Conservation (phyloP, 805 yeast genomes). For the Starmerella stigmatis region DNA sequence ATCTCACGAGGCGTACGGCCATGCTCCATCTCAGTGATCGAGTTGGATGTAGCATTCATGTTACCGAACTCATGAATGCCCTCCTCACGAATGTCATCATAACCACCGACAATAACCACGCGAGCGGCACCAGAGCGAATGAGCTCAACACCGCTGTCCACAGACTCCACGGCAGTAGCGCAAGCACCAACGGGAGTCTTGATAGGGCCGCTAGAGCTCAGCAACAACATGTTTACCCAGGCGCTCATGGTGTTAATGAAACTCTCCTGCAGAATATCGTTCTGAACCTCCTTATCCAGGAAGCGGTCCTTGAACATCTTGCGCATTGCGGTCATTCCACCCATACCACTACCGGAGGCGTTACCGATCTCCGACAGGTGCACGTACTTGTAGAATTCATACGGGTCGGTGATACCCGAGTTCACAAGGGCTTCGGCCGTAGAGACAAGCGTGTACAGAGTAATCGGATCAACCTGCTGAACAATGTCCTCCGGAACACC, state of each 20-base stretch:
- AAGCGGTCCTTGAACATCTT: conserved; percentile 97
- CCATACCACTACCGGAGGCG: conserved; percentile 99
- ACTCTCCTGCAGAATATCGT: conserved; percentile 94
- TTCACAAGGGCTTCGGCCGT: conserved; percentile 90
- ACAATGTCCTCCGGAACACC: conserved; percentile 92
- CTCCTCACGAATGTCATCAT: conserved; percentile 98
- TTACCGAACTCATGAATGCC: conserved; percentile 96
- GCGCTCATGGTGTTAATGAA: conserved; percentile 99
- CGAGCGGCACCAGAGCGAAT: conserved; percentile 89
- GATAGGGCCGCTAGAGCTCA: conserved; percentile 96
- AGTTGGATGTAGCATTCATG: conserved; percentile 96
- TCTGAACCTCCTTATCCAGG: conserved; percentile 88
- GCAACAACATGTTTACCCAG: conserved; percentile 96
- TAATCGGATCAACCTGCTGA: conserved; percentile 91
- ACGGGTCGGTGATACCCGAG: conserved; percentile 96
- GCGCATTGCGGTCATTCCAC: conserved; percentile 94
- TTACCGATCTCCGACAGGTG: conserved; percentile 98
- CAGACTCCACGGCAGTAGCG: conserved; percentile 97
- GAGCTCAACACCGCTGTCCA: conserved; percentile 91
- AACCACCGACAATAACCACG: conserved; percentile 96
- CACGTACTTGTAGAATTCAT: conserved; percentile 95
- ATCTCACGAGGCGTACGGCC: conserved; percentile 98
- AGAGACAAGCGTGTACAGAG: conserved; percentile 83
- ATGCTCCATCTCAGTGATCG: conserved; percentile 75
- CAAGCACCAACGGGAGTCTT: conserved; percentile 99